Conservation (phyloP, 768 basidiomycete species). For the Suillus clintonianus region DNA sequence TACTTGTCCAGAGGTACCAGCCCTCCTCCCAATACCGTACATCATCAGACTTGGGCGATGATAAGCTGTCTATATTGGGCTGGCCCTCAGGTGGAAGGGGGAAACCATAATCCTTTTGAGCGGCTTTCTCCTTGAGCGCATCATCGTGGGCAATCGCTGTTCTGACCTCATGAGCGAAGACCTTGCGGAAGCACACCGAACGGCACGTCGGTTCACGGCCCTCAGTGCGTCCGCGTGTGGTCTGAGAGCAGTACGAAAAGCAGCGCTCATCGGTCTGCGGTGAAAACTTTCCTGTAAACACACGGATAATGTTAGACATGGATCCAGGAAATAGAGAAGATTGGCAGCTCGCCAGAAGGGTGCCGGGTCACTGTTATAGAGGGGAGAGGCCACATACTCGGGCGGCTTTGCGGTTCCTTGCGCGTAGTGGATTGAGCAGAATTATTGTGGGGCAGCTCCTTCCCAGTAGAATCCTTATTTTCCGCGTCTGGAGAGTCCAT, state of each 20-base stretch:
- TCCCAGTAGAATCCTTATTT: background rate
- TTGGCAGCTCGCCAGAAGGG: conserved; percentile 18
- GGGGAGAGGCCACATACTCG: conserved; percentile 13
- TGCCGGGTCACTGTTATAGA: conserved; percentile 26
- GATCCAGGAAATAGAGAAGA: background rate
- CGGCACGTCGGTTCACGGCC: conserved; percentile 54
- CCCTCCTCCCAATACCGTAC: conserved; percentile 72
- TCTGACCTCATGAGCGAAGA: conserved; percentile 68
- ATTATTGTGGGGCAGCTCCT: background rate
- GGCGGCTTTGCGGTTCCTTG: conserved; percentile 2
- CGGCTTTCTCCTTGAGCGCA: conserved; percentile 34
- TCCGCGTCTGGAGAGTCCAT: background rate
- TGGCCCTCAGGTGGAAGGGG: conserved; percentile 73
- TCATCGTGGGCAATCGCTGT: conserved; percentile 42
- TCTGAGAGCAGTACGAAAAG: conserved; percentile 62
- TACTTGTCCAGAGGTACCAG: conserved; percentile 72
- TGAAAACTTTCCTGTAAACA: conserved; percentile 51
- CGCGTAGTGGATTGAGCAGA: conserved; percentile 1
- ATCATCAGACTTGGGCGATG: conserved; percentile 30
- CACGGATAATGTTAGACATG: background rate
- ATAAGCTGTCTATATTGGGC: conserved; percentile 25
- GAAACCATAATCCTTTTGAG: conserved; percentile 51
- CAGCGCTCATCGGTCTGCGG: conserved; percentile 66
- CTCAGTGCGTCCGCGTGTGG: conserved; percentile 52
- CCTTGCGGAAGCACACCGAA: conserved; percentile 63